Evolutionary conservation across 164 flowering plant genomes (phyloP).

Genomic region (Aristolochia californica): DNA sequence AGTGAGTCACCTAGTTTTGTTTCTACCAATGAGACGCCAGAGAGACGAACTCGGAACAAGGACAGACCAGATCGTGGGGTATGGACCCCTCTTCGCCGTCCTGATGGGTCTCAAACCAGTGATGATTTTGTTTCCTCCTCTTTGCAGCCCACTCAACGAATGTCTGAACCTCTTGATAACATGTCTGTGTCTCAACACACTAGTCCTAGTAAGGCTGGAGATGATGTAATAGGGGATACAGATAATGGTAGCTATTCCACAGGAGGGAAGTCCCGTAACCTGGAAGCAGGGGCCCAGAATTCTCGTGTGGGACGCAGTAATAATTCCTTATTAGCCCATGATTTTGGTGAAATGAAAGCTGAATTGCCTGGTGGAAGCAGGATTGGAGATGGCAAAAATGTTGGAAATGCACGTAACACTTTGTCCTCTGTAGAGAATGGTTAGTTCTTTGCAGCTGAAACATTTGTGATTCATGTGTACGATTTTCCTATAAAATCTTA

Average conservation of each 20-base stretch:
- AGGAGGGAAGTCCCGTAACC: constrained; percentile 9
- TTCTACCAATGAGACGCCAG: constrained; percentile 39
- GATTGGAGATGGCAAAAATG: constrained; percentile 27
- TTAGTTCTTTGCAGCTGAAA: constrained; percentile 8
- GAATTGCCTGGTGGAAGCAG: constrained; percentile 25
- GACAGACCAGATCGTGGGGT: constrained; percentile 82
- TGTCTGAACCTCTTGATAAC: constrained; percentile 20
- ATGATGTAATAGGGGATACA: constrained; percentile 9
- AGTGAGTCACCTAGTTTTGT: constrained; percentile 27
- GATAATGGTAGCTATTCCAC: constrained; percentile 5
- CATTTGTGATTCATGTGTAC: neutral
- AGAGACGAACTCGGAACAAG: constrained; percentile 52
- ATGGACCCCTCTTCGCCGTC: constrained; percentile 74
- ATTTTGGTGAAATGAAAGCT: constrained; percentile 26
- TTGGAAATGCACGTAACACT: constrained; percentile 40
- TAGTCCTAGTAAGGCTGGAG: constrained; percentile 12
- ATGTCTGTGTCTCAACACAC: constrained; percentile 2
- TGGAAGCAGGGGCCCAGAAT: constrained; percentile 8
- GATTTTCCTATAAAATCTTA: neutral
- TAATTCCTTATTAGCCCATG: constrained; percentile 9
- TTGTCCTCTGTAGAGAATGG: constrained; percentile 38
- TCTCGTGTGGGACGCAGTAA: constrained; percentile 15
- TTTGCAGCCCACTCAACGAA: constrained; percentile 26
- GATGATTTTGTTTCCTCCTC: constrained; percentile 46
- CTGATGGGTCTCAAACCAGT: constrained; percentile 57